phyloP scores from a whole-genome alignment of 148 eudicot genomes.

The Cornus controversa region DNA sequence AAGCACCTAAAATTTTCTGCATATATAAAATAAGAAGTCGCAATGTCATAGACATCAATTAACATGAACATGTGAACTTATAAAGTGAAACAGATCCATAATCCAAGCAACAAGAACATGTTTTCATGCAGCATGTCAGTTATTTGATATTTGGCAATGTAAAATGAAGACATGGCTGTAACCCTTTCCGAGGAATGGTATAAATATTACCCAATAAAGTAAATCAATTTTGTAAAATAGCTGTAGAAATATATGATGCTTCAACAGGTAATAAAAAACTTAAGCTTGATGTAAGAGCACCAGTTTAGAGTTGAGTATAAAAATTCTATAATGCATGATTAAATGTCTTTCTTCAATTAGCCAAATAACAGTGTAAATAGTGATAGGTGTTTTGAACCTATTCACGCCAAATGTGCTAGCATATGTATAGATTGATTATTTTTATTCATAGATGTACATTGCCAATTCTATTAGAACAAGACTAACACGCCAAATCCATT shows the following conservation, averaged over 20 bases:
- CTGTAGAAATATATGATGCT: too few species aligned
- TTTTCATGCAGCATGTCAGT: background rate
- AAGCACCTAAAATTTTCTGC: slow-evolving; percentile 70
- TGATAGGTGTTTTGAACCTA: background rate
- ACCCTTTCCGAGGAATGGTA: background rate
- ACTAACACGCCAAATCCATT: too few species aligned
- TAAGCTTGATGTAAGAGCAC: too few species aligned
- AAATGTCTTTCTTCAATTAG: background rate
- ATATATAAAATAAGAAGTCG: slow-evolving; percentile 6
- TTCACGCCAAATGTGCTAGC: background rate
- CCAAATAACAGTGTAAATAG: background rate
- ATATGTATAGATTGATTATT: too few species aligned
- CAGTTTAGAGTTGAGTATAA: too few species aligned
- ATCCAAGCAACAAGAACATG: background rate
- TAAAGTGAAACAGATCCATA: background rate
- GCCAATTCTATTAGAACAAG: too few species aligned
- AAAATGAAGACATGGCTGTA: background rate
- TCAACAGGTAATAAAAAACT: too few species aligned
- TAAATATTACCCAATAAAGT: background rate
- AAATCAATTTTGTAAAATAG: background rate
- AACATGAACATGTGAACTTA: background rate
- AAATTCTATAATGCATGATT: background rate
- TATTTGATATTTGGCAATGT: too few species aligned
- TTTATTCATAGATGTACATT: too few species aligned
- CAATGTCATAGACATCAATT: background rate